These are phyloP conservation scores for Dictyostelium brefeldianum DNA, from an alignment of 78 protist species.

Conservation along the genomic window DNA sequence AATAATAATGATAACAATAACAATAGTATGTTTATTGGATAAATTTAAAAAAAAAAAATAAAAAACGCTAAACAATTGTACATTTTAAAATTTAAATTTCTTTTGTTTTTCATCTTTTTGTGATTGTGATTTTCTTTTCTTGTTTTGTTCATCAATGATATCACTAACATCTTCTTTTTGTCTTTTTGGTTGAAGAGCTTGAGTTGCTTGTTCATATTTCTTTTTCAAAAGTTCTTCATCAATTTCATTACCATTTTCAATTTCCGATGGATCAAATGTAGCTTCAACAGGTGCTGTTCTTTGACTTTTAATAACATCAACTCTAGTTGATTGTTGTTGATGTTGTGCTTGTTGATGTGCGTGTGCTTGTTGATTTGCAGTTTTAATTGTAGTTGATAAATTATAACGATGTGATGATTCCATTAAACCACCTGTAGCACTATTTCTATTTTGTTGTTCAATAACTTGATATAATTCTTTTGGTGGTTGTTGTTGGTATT, in stretches of 20 bases:
- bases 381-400: slow-evolving; percentile 40
- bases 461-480: slow-evolving; percentile 75
- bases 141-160: slow-evolving; percentile 48
- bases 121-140: slow-evolving; percentile 39
- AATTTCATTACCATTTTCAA: slow-evolving; percentile 60
- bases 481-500: slow-evolving; percentile 24
- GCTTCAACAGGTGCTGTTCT: slow-evolving; percentile 63
- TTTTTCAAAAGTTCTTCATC: slow-evolving; percentile 65
- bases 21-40: neutral
- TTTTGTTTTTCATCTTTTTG: slow-evolving; percentile 72
- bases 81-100: slow-evolving; percentile 81
- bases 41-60: neutral
- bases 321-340: slow-evolving; percentile 20
- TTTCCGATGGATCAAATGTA: slow-evolving; percentile 62
- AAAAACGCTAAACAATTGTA: neutral
- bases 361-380: neutral
- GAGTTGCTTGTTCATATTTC: slow-evolving; percentile 84
- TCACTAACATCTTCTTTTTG: slow-evolving; percentile 73
- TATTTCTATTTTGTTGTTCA: slow-evolving; percentile 33
- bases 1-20: neutral
- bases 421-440: slow-evolving; percentile 65
- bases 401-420: slow-evolving; percentile 82
- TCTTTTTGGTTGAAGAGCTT: neutral
- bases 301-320: slow-evolving; percentile 68
- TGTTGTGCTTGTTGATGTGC: neutral